Evolutionary conservation across 805 yeast species (phyloP), one percentile per base, ranked within the genome.

Genomic region (Pichia thaimueangensis): DNA sequence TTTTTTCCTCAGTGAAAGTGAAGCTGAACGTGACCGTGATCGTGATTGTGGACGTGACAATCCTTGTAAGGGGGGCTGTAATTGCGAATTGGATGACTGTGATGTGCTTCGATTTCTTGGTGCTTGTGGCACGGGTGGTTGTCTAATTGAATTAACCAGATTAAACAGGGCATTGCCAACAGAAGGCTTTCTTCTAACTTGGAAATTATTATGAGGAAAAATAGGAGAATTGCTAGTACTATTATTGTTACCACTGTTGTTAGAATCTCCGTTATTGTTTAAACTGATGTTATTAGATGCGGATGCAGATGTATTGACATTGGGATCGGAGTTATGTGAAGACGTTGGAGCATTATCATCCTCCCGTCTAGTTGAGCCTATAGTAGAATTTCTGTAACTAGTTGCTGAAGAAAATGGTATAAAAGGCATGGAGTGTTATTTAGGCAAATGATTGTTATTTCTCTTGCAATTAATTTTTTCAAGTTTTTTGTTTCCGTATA

Each of bases 141-240:
- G 41, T 36, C 63, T 50, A 16, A 59, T 59, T 3, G 58, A 51
- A 36, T 51, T 52, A 20, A 59, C 59, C 12, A 59, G 47, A 28
- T 35, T 56, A 8, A 55, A 47, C 9, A 59, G 43, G 9, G 56
- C 54, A 40, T 54, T 57, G 11, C 59, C 50, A 15, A 59, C 58
- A 20, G 62, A 57, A 1, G 56, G 51, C 39, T 57, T 59, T 38
- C 60, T 33, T 17, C 42, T 29, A 10, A 40, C 7, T 20, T 15
- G 37, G 8, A 25, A 37, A 21, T 24, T 25, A 6, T 35, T 33
- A 20, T 38, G 43, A 22, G 31, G 45, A 11, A 30, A 8, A 11
- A 35, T 35, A 20, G 45, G 45, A 10, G 33, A 31, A 28, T 17
- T 31, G 8, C 25, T 45, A 3, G 30, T 15, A 20, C 39, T 35